Evolutionary conservation across 495 filamentous ascomycete species (phyloP).

Genomic region (Usnea hakonensis): DNA sequence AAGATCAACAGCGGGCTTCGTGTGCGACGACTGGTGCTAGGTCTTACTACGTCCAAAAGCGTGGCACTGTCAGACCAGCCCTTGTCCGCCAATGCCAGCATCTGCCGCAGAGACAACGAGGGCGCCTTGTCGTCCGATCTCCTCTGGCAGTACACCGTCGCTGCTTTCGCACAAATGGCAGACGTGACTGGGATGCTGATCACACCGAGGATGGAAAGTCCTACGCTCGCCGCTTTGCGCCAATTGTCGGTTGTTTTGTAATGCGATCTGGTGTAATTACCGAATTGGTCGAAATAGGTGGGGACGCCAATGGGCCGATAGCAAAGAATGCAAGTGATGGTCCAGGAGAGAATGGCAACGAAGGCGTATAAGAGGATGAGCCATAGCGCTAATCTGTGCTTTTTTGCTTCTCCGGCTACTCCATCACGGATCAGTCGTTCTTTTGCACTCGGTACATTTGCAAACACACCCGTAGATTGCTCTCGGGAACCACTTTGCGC

Average conservation of each 20-base stretch:
- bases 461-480: too few relatives aligned
- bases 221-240: conserved; percentile 24
- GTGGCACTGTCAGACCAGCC: conserved; percentile 25
- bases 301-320: conserved; percentile 1
- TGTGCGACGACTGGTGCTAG: conserved; percentile 12
- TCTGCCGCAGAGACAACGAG: conserved; percentile 20
- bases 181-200: conserved; percentile 29
- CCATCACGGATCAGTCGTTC: background rate
- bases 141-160: conserved; percentile 26
- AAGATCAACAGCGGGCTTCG: conserved; percentile 21
- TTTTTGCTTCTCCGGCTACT: background rate
- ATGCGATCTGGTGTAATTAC: background rate
- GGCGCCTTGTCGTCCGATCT: background rate
- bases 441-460: background rate
- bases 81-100: conserved; percentile 26
- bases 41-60: conserved; percentile 1
- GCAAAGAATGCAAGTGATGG: conserved; percentile 1
- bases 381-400: background rate
- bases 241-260: conserved; percentile 22
- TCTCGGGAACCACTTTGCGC: too few relatives aligned
- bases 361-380: background rate
- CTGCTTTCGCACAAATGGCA: conserved; percentile 27
- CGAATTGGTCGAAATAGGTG: background rate
- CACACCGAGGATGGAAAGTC: conserved; percentile 22
- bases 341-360: conserved; percentile 2